phyloP scores from a whole-genome alignment of 495 filamentous ascomycete genomes.

The Usnea hakonensis region DNA sequence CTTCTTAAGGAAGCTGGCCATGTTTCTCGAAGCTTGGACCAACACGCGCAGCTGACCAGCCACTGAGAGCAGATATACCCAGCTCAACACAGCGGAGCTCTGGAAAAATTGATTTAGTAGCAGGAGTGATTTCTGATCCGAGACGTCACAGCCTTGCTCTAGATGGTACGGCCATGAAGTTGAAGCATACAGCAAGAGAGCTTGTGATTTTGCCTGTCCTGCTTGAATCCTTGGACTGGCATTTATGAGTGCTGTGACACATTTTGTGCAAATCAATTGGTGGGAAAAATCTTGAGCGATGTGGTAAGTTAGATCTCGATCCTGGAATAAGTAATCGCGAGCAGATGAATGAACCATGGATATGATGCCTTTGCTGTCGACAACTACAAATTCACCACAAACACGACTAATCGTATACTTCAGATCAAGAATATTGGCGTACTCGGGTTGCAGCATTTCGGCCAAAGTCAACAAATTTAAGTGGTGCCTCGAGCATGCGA shows the following conservation, averaged over 20 bases:
- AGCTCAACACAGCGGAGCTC: slow-evolving; percentile 14
- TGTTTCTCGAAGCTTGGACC: slow-evolving; percentile 10
- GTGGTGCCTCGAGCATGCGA: slow-evolving; percentile 27
- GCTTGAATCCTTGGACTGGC: slow-evolving; percentile 2
- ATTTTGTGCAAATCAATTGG: background rate
- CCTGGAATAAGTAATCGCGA: slow-evolving; percentile 22
- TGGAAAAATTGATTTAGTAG: slow-evolving; percentile 12
- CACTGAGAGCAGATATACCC: slow-evolving; percentile 12
- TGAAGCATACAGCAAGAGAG: slow-evolving; percentile 22
- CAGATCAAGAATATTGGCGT: slow-evolving; percentile 25
- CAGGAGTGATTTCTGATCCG: background rate
- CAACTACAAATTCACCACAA: slow-evolving; percentile 34
- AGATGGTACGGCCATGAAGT: slow-evolving; percentile 30
- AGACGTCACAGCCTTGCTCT: slow-evolving; percentile 13
- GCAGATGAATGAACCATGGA: slow-evolving; percentile 34
- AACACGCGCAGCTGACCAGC: slow-evolving; percentile 6
- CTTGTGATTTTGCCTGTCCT: background rate
- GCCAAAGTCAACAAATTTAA: slow-evolving; percentile 29
- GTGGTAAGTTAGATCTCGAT: slow-evolving; percentile 2
- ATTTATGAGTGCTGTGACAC: slow-evolving; percentile 19
- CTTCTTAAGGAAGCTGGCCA: slow-evolving; percentile 9
- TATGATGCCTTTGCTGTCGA: slow-evolving; percentile 30
- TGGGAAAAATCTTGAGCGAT: background rate
- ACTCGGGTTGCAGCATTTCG: slow-evolving; percentile 22
- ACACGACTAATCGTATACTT: slow-evolving; percentile 27